phyloP scores from a whole-genome alignment of 352 stramenopile species.

The Phytophthora brassicae region DNA sequence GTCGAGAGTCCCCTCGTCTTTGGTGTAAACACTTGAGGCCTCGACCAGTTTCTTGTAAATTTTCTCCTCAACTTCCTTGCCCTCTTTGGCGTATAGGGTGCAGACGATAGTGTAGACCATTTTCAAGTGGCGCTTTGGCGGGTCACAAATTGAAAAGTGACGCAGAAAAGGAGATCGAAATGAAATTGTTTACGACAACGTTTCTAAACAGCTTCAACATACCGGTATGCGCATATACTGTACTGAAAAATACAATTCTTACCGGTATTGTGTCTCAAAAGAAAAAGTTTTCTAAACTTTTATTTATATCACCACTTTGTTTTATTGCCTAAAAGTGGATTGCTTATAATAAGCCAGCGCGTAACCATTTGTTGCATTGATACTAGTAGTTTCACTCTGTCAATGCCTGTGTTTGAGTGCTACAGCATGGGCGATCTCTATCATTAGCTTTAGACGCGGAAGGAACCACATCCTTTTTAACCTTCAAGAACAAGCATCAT shows the following conservation, averaged over 20 bases:
- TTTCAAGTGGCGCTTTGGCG: not conserved
- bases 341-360: too few species aligned
- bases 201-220: conserved; percentile 20
- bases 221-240: too few species aligned
- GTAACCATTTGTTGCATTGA: too few species aligned
- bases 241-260: too few species aligned
- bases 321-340: too few species aligned
- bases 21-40: conserved; percentile 26
- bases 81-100: conserved; percentile 29
- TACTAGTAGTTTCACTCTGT: too few species aligned
- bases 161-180: not conserved
- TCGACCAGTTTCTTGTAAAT: conserved; percentile 28
- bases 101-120: conserved; percentile 35
- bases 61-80: conserved; percentile 31
- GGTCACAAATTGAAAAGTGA: conserved; percentile 24
- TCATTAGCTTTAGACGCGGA: not conserved
- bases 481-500: not conserved
- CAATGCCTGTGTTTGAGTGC: too few species aligned
- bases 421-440: not conserved
- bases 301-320: too few species aligned
- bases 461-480: not conserved
- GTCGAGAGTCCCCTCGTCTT: conserved; percentile 19
- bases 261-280: too few species aligned
- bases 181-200: conserved; percentile 23
- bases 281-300: too few species aligned